These are phyloP conservation scores for Lotus japonicus DNA, from an alignment of 306 rosid genomes.

Conservation along the genomic window DNA sequence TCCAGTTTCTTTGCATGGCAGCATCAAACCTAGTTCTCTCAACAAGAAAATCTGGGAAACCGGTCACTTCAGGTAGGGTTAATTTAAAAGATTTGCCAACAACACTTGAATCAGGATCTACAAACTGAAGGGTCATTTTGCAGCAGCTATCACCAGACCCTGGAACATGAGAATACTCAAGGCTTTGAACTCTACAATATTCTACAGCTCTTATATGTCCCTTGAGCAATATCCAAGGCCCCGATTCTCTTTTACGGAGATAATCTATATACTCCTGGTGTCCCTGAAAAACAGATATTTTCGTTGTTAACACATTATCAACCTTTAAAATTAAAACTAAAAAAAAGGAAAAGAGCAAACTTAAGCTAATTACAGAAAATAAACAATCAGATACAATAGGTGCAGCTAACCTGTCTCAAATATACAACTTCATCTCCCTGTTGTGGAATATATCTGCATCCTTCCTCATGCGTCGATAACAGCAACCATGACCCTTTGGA, in stretches of 20 bases:
- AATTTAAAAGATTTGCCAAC: constrained; percentile 55
- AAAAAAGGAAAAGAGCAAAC: not conserved
- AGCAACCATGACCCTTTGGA: constrained; percentile 76
- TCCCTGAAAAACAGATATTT: constrained; percentile 54
- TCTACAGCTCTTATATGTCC: constrained; percentile 70
- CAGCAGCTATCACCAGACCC: constrained; percentile 99
- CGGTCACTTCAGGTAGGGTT: constrained; percentile 81
- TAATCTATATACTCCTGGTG: constrained; percentile 81
- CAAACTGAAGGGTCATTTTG: constrained; percentile 75
- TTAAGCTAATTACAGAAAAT: not conserved
- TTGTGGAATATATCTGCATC: constrained; percentile 91
- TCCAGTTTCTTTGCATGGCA: constrained; percentile 81
- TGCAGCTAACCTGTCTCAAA: constrained; percentile 74
- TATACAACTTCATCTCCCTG: constrained; percentile 89
- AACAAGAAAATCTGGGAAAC: constrained; percentile 95
- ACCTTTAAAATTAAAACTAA: not conserved
- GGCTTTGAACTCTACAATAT: constrained; percentile 62
- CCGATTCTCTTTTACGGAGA: constrained; percentile 51
- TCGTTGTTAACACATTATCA: constrained; percentile 13
- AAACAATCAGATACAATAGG: constrained; percentile 9
- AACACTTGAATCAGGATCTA: constrained; percentile 64
- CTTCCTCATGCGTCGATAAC: constrained; percentile 78
- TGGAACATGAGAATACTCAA: constrained; percentile 67
- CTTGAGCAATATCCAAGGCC: constrained; percentile 64
- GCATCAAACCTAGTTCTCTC: constrained; percentile 76